A percentile compares a stretch with the other conserved stretches of the same genome.
Conservation (phyloP, 352 stramenopile genomes). For the Phytophthora macrochlamydospora region DNA sequence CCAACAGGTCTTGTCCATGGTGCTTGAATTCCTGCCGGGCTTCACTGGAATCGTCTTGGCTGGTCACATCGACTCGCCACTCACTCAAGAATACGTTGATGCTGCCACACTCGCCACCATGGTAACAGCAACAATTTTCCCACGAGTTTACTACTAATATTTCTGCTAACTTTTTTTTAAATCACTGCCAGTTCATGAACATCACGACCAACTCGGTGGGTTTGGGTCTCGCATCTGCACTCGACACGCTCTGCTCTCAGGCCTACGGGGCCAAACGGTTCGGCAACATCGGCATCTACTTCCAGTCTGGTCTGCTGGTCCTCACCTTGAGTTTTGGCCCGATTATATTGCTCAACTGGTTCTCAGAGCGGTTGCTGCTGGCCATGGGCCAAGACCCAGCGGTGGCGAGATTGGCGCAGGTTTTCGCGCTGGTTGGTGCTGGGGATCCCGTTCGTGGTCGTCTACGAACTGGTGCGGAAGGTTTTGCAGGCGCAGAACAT, state of each 20-base stretch:
- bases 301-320: constrained; percentile 68
- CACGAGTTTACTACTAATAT: background rate
- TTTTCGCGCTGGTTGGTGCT: constrained; percentile 63
- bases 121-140: constrained; percentile 36
- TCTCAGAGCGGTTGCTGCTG: constrained; percentile 44
- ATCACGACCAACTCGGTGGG: constrained; percentile 61
- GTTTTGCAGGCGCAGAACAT: constrained; percentile 79
- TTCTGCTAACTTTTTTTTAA: background rate
- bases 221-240: constrained; percentile 65
- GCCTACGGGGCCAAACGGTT: constrained; percentile 61
- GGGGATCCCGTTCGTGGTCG: constrained; percentile 71
- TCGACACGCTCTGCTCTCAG: constrained; percentile 80
- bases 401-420: constrained; percentile 57
- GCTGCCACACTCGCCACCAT: constrained; percentile 72
- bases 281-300: constrained; percentile 80
- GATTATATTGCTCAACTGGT: constrained; percentile 70
- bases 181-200: constrained; percentile 54
- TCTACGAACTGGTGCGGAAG: constrained; percentile 82
- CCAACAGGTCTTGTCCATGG: constrained; percentile 45
- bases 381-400: constrained; percentile 43
- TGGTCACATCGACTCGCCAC: constrained; percentile 58
- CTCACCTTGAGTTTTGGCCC: constrained; percentile 47
- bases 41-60: constrained; percentile 72
- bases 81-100: constrained; percentile 69
- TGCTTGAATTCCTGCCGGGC: constrained; percentile 50